A percentile compares a stretch with the other conserved stretches of the same genome.
Evolutionary conservation across 1,139 yeast species (phyloP).

Genomic region (Yamadazyma epiphylla): DNA sequence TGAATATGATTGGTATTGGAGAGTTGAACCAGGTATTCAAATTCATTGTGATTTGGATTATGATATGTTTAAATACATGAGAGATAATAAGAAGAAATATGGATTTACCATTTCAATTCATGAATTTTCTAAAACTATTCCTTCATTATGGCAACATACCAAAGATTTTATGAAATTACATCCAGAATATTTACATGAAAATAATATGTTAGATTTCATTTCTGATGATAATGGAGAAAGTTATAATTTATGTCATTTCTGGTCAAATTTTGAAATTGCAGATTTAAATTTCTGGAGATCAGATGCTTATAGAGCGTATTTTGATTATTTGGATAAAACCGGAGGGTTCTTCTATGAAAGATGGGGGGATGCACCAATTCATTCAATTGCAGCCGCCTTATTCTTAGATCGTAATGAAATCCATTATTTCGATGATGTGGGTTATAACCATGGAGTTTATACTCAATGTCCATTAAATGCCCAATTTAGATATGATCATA

Average conservation of each 20-base stretch:
- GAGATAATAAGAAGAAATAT: conserved; percentile 53
- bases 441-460: conserved; percentile 72
- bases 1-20: conserved; percentile 65
- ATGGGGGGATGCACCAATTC: conserved; percentile 97
- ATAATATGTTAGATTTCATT: conserved; percentile 50
- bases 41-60: conserved; percentile 61
- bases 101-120: conserved; percentile 67
- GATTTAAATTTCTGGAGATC: conserved; percentile 73
- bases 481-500: conserved; percentile 38
- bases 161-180: conserved; percentile 42
- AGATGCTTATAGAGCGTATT: conserved; percentile 62
- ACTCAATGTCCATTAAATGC: conserved; percentile 54
- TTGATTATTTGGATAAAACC: conserved; percentile 64
- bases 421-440: conserved; percentile 79
- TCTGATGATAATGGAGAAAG: conserved; percentile 58
- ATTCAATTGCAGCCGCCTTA: conserved; percentile 76
- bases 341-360: conserved; percentile 93
- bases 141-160: conserved; percentile 56
- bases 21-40: conserved; percentile 67
- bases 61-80: conserved; percentile 64
- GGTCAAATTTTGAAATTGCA: conserved; percentile 91
- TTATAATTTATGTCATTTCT: conserved; percentile 83
- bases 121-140: conserved; percentile 56
- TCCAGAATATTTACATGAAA: conserved; percentile 42
- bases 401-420: conserved; percentile 61